A percentile compares a stretch with the other conserved stretches of the same genome.
phyloP scores from a whole-genome alignment of 768 basidiomycete genomes.

The Mycena crocata region DNA sequence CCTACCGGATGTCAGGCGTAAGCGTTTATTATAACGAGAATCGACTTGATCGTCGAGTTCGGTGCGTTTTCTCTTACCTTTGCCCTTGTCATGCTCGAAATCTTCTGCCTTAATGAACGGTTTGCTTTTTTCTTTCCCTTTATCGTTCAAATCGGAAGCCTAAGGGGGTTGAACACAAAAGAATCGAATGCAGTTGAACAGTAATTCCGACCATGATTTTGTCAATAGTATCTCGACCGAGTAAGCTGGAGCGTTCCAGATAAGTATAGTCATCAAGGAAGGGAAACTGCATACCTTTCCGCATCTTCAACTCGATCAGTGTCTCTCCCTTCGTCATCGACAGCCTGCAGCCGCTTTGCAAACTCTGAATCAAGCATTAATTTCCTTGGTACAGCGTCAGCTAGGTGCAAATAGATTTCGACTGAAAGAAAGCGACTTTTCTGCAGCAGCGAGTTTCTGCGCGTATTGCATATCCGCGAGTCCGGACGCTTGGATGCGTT shows the following conservation, averaged over 20 bases:
- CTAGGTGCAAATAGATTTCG: neutral
- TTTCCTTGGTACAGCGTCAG: conserved; percentile 40
- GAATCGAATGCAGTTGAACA: neutral
- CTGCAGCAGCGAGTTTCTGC: conserved; percentile 50
- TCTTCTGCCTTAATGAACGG: conserved; percentile 15
- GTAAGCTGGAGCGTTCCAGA: conserved; percentile 33
- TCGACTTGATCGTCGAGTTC: neutral
- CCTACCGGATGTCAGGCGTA: conserved; percentile 16
- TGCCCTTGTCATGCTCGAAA: neutral
- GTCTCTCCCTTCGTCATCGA: conserved; percentile 43
- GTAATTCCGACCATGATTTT: conserved; percentile 38
- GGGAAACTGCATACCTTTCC: conserved; percentile 38
- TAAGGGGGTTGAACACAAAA: conserved; percentile 15
- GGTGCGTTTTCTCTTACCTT: conserved; percentile 12
- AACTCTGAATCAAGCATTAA: conserved; percentile 49
- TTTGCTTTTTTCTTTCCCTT: conserved; percentile 43
- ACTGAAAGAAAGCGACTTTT: conserved; percentile 23
- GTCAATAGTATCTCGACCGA: conserved; percentile 42
- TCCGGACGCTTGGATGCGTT: conserved; percentile 42
- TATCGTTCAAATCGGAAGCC: conserved; percentile 44
- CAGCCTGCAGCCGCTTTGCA: conserved; percentile 46
- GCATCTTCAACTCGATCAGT: conserved; percentile 44
- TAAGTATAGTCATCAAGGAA: neutral
- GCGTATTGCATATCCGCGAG: conserved; percentile 47
- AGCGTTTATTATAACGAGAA: conserved; percentile 12